Evolutionary conservation across 1,139 yeast genomes (phyloP).

Genomic region (Diutina pseudorugosa): DNA sequence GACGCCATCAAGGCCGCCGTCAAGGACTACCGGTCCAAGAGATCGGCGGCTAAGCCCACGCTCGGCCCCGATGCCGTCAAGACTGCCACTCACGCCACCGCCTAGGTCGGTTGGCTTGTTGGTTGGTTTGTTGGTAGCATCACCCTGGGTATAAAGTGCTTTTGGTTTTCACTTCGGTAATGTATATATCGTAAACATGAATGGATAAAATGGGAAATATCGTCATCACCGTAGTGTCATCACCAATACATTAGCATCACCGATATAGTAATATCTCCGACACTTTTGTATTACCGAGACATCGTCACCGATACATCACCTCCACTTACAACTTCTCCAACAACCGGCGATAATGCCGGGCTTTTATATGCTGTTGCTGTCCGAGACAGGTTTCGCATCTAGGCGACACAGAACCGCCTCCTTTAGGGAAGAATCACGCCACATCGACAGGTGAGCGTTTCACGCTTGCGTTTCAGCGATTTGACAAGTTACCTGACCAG

Average conservation of each 20-base stretch:
- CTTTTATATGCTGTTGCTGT: too few species aligned
- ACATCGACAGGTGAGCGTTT: neutral
- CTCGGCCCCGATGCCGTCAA: slow-evolving; percentile 25
- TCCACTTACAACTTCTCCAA: too few species aligned
- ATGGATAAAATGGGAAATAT: neutral
- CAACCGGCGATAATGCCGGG: too few species aligned
- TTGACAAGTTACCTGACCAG: too few species aligned
- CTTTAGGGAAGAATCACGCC: neutral
- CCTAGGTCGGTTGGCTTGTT: slow-evolving; percentile 7
- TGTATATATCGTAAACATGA: neutral
- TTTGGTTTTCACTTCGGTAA: neutral
- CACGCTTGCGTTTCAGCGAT: too few species aligned
- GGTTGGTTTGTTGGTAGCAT: neutral
- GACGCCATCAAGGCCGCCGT: slow-evolving; percentile 97
- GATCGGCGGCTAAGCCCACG: slow-evolving; percentile 32
- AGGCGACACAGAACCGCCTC: neutral
- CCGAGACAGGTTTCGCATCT: too few species aligned
- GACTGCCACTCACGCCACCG: slow-evolving; percentile 16
- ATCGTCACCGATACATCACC: too few species aligned
- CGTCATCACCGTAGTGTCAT: too few species aligned
- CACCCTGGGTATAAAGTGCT: neutral
- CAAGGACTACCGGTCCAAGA: slow-evolving; percentile 82
- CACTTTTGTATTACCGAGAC: too few species aligned
- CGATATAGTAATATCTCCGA: too few species aligned
- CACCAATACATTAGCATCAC: too few species aligned